Base-by-base conservation (phyloP, 1,139 yeast genomes). In the Blastobotrys arbuscula region DNA sequence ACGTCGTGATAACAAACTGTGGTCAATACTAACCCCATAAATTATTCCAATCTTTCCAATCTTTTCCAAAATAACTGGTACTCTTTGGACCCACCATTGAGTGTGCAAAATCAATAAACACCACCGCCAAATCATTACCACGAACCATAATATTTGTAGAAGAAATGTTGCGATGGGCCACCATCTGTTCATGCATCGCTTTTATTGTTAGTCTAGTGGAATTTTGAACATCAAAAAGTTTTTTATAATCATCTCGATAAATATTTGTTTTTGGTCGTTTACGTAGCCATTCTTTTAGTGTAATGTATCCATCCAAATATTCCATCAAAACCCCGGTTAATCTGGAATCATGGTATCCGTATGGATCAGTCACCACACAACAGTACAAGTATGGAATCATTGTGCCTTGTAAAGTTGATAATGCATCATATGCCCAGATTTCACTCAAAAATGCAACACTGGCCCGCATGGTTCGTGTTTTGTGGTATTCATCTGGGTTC, bases 21-120 rank as follows among this genome's bases (percentile, higher is more conserved):
- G 76, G 76, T 3, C 74, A 72, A 36, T 15, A 18, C 12, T 10
- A 16, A 23, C 12, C 16, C 41, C 45, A 35, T 18, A 38, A 18
- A 18, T 23, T 28, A 33, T 44, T 33, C 42, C 45, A 37, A 12
- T 24, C 16, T 18, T 20, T 20, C 49, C 42, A 40, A 15, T 48
- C 49, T 5, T 23, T 33, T 2, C 34, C 43, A 15, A 26, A 26
- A 31, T 33, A 35, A 1, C 19, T 24, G 15, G 23, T 20, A 20
- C 38, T 30, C 19, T 39, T 19, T 15, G 24, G 16, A 13, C 41
- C 48, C 9, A 39, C 28, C 12, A 28, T 20, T 8, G 46, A 36
- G 24, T 19, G 16, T 15, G 50, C 10, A 31, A 42, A 46, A 34
- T 36, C 49, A 18, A 52, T 47, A 23, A 55, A 21, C 10, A 51